phyloP scores from a whole-genome alignment of 768 basidiomycete species.

The Lentinus tigrinus region DNA sequence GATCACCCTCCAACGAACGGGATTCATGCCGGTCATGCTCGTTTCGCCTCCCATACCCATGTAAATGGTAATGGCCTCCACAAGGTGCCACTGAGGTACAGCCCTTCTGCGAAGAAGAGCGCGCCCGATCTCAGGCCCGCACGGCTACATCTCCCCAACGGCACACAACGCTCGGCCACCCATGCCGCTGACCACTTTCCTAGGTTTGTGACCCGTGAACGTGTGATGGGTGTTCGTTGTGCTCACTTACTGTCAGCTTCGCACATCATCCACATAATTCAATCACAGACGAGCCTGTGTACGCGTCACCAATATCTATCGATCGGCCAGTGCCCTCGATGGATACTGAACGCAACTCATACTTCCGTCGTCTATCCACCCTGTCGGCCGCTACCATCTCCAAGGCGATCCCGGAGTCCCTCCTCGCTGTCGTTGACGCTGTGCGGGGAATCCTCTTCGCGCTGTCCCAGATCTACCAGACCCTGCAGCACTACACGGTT shows the following conservation, averaged over 20 bases:
- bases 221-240: too few species aligned
- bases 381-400: slow-evolving; percentile 60
- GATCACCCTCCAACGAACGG: slow-evolving; percentile 54
- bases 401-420: slow-evolving; percentile 64
- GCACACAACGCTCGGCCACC: slow-evolving; percentile 25
- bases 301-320: slow-evolving; percentile 40
- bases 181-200: slow-evolving; percentile 38
- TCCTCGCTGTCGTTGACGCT: slow-evolving; percentile 78
- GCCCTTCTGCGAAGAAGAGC: slow-evolving; percentile 62
- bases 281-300: slow-evolving; percentile 29
- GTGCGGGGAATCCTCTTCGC: slow-evolving; percentile 91
- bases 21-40: slow-evolving; percentile 25
- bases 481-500: slow-evolving; percentile 82
- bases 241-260: slow-evolving; percentile 23
- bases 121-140: slow-evolving; percentile 77
- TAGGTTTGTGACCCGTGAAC: slow-evolving; percentile 41
- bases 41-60: slow-evolving; percentile 13
- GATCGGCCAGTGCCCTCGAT: slow-evolving; percentile 54
- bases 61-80: slow-evolving; percentile 23
- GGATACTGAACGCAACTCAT: slow-evolving; percentile 83
- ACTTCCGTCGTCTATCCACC: slow-evolving; percentile 90
- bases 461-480: slow-evolving; percentile 86
- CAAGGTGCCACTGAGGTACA: slow-evolving; percentile 20
- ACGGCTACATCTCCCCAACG: slow-evolving; percentile 36
- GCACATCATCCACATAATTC: slow-evolving; percentile 6